These are phyloP conservation scores for Aspergillus pseudoglaucus DNA, from an alignment of 2,329 filamentous ascomycete genomes.

Conservation along the genomic window DNA sequence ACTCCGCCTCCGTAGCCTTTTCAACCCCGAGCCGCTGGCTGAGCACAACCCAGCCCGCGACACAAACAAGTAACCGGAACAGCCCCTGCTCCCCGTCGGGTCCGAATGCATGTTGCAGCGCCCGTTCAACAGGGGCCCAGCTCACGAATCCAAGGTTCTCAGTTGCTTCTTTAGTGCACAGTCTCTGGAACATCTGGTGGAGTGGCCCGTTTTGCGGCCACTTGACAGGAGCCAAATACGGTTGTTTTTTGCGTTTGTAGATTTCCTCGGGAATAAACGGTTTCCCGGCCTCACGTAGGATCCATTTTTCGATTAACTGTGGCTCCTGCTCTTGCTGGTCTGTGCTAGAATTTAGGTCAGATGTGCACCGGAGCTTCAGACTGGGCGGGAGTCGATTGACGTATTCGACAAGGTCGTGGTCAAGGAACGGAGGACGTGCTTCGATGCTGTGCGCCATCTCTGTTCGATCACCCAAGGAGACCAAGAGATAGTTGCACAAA, in stretches of 20 bases:
- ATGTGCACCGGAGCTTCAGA: constrained; percentile 19
- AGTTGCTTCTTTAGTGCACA: constrained; percentile 34
- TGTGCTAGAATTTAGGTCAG: not conserved
- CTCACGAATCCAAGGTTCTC: constrained; percentile 37
- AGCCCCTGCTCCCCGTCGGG: constrained; percentile 23
- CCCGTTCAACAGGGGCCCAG: constrained; percentile 27
- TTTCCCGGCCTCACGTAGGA: constrained; percentile 45
- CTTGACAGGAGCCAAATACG: constrained; percentile 42
- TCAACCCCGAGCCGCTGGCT: constrained; percentile 38
- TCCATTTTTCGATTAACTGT: constrained; percentile 43
- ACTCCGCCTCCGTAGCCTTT: constrained; percentile 16
- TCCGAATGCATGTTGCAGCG: constrained; percentile 36
- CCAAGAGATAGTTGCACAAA: constrained; percentile 27
- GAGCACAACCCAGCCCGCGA: constrained; percentile 43
- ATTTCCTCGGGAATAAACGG: constrained; percentile 49
- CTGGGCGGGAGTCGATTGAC: constrained; percentile 23
- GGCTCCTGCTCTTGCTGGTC: constrained; percentile 2
- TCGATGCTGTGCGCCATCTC: constrained; percentile 18
- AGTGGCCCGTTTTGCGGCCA: constrained; percentile 41
- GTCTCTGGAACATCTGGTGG: constrained; percentile 20
- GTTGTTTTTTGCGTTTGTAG: constrained; percentile 46
- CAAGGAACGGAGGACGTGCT: constrained; percentile 22
- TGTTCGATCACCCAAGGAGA: constrained; percentile 39
- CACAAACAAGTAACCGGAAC: constrained; percentile 34
- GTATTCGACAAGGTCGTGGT: constrained; percentile 24